Evolutionary conservation across 169 alveolate genomes (phyloP), one percentile per base, ranked within the genome.

Genomic region (Plasmodium vivax): DNA sequence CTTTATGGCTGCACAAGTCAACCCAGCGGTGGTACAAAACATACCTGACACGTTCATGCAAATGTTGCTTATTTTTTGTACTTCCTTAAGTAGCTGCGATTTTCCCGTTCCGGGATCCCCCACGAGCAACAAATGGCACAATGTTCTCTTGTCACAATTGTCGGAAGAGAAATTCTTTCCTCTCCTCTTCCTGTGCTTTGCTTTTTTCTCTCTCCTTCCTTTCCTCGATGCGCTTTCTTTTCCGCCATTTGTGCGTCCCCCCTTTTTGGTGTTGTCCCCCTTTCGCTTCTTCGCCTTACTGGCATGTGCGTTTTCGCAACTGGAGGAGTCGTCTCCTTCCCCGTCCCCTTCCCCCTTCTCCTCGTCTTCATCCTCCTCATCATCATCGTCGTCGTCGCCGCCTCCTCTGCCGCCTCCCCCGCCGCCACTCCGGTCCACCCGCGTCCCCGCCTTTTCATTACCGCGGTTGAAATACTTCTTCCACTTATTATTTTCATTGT

Each of bases 41-140:
- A 97, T 96, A 3, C 99, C 99, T 58, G 98, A 95, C 8, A 97
- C 96, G 54, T 95, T 82, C 41, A 93, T 95, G 23, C 96, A 93
- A 58, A 96, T 92, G 32, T 82, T 73, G 23, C 97, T 92, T 1
- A 97, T 84, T 75, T 95, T 95, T 16, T 93, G 85, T 10, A 99
- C 99, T 56, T 96, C 96, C 74, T 92, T 94, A 47, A 98, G 95
- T 51, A 98, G 92, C 71, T 97, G 97, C 32, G 99, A 98, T 95
- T 98, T 98, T 43, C 99, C 99, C 1, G 99, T 98, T 7, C 99
- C 99, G 6, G 99, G 99, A 79, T 98, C 99, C 0, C 99, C 99
- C 45, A 99, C 97, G 51, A 98, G 94, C 30, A 99, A 94, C 45
- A 98, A 84, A 92, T 99, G 99, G 72, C 98, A 96, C 58, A 95